phyloP scores from a whole-genome alignment of 2,329 filamentous ascomycete species.

The Paecilomyces formosus region DNA sequence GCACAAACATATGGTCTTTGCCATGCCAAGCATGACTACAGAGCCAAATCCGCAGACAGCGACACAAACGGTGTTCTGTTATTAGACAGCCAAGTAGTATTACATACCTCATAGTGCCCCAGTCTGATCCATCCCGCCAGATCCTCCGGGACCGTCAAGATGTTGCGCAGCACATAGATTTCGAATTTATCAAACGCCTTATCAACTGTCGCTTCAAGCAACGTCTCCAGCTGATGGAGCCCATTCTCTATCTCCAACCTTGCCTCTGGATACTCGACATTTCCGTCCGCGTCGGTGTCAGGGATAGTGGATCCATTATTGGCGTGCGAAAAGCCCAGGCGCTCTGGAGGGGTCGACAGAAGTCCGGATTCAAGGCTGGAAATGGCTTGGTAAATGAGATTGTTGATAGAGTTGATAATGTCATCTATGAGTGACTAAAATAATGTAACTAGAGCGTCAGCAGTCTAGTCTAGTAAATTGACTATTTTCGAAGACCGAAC shows the following conservation, averaged over 20 bases:
- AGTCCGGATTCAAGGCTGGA: constrained; percentile 81
- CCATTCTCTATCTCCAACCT: constrained; percentile 79
- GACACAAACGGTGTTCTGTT: not conserved
- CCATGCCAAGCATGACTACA: not conserved
- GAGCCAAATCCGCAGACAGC: not conserved
- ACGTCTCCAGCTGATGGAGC: constrained; percentile 73
- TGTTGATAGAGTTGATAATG: constrained; percentile 94
- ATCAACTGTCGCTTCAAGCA: constrained; percentile 73
- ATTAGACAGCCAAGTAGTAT: not conserved
- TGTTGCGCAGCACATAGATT: constrained; percentile 84
- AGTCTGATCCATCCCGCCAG: constrained; percentile 70
- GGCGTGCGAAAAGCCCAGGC: constrained; percentile 66
- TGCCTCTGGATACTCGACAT: constrained; percentile 42
- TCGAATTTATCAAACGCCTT: constrained; percentile 81
- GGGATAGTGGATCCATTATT: constrained; percentile 41
- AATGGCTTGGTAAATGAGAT: constrained; percentile 81
- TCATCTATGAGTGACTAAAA: constrained; percentile 85
- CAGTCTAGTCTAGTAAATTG: constrained; percentile 3
- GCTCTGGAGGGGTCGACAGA: constrained; percentile 61
- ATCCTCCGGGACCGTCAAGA: constrained; percentile 65
- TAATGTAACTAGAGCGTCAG: not conserved
- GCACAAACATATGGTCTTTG: not conserved
- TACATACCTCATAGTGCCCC: constrained; percentile 68
- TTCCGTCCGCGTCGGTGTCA: constrained; percentile 40
- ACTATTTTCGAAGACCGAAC: not conserved